A percentile compares a stretch with the other conserved stretches of the same genome.
These are phyloP conservation scores for Ceratocystis papillata DNA, from an alignment of 2,329 filamentous ascomycete species.

Conservation along the genomic window DNA sequence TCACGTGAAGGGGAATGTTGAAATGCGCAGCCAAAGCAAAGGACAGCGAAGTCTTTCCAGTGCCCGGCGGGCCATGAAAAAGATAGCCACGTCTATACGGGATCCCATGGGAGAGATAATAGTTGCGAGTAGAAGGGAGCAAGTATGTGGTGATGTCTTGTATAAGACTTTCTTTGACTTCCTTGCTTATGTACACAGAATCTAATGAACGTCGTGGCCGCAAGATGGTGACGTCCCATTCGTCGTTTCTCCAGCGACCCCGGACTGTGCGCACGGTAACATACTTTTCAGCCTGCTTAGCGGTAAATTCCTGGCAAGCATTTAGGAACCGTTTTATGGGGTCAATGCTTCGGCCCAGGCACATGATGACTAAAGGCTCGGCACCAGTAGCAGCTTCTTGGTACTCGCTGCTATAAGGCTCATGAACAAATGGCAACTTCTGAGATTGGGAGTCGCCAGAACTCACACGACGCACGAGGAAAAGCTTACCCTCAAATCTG, in stretches of 20 bases:
- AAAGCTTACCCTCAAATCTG: constrained; percentile 30
- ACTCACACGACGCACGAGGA: constrained; percentile 32
- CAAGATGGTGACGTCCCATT: constrained; percentile 33
- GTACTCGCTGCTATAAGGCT: constrained; percentile 28
- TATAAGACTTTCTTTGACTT: constrained; percentile 55
- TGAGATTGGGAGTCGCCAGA: constrained; percentile 17
- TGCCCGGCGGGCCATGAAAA: constrained; percentile 65
- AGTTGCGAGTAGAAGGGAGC: constrained; percentile 55
- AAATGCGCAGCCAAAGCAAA: constrained; percentile 57
- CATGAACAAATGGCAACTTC: constrained; percentile 25
- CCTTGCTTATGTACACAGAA: constrained; percentile 61
- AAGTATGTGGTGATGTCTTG: constrained; percentile 69
- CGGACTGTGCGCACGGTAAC: constrained; percentile 32
- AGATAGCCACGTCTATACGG: constrained; percentile 67
- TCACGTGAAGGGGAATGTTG: constrained; percentile 54
- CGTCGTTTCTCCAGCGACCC: constrained; percentile 26
- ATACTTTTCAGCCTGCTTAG: constrained; percentile 32
- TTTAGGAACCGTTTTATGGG: constrained; percentile 31
- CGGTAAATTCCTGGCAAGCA: constrained; percentile 30
- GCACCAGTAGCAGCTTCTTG: constrained; percentile 31
- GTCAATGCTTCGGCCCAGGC: constrained; percentile 31
- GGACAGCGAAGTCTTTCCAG: constrained; percentile 59
- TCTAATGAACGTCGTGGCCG: constrained; percentile 59
- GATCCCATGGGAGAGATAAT: constrained; percentile 67
- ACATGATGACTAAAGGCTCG: constrained; percentile 35